phyloP scores from a whole-genome alignment of 805 yeast genomes.

The Candida golubevii region DNA sequence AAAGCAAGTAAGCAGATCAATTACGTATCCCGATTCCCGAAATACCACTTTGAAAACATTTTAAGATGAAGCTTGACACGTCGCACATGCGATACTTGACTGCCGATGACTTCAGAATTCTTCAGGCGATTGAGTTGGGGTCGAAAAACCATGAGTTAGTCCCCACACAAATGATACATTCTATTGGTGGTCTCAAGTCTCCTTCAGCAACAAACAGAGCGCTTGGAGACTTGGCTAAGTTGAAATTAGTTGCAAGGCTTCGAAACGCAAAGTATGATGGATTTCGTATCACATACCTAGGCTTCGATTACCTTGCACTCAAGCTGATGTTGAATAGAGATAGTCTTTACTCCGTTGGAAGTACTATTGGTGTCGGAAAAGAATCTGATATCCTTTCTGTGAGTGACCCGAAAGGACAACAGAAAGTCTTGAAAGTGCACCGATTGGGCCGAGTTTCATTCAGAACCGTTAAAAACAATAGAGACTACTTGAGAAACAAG shows the following conservation, averaged over 20 bases:
- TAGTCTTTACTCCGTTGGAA: slow-evolving; percentile 72
- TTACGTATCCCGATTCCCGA: too few relatives aligned
- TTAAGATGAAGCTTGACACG: slow-evolving; percentile 82
- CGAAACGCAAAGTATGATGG: slow-evolving; percentile 96
- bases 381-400: slow-evolving; percentile 93
- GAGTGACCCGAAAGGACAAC: slow-evolving; percentile 57
- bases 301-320: slow-evolving; percentile 89
- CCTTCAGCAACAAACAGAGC: slow-evolving; percentile 73
- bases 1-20: too few relatives aligned
- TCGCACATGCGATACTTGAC: slow-evolving; percentile 91
- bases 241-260: slow-evolving; percentile 68
- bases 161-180: slow-evolving; percentile 80
- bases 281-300: slow-evolving; percentile 79
- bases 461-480: slow-evolving; percentile 83
- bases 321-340: slow-evolving; percentile 75
- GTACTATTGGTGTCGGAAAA: slow-evolving; percentile 93
- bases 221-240: slow-evolving; percentile 81
- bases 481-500: slow-evolving; percentile 80
- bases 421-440: slow-evolving; percentile 81
- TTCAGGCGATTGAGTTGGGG: slow-evolving; percentile 87
- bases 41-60: not conserved
- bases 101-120: slow-evolving; percentile 83
- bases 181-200: slow-evolving; percentile 71
- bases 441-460: slow-evolving; percentile 93
- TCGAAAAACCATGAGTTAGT: slow-evolving; percentile 92